A percentile compares a stretch with the other conserved stretches of the same genome.
phyloP scores from a whole-genome alignment of 345 rosid species.

The Syzygium grande region DNA sequence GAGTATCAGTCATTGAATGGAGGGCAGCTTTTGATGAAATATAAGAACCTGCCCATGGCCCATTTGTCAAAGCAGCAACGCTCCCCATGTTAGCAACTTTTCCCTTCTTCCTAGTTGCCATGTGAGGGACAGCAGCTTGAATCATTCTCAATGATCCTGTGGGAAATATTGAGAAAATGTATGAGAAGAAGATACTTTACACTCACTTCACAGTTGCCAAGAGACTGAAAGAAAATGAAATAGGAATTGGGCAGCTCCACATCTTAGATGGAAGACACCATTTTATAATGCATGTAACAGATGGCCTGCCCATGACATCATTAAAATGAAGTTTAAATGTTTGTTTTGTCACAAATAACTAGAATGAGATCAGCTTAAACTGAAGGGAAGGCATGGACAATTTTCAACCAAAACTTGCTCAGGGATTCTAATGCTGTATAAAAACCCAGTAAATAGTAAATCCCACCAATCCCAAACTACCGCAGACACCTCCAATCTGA shows the following conservation, averaged over 20 bases:
- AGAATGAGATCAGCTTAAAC: background rate
- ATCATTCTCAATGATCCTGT: conserved; percentile 74
- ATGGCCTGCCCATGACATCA: background rate
- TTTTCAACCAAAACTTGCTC: background rate
- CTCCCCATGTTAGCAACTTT: conserved; percentile 79
- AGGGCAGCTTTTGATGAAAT: conserved; percentile 84
- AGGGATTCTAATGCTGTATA: background rate
- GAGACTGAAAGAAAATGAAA: background rate
- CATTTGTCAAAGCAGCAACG: conserved; percentile 40
- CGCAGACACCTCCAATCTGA: rapidly evolving
- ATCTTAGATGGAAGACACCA: rapidly evolving
- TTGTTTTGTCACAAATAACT: background rate
- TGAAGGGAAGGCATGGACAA: background rate
- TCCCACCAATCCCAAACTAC: background rate
- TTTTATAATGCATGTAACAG: background rate
- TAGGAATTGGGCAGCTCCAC: background rate
- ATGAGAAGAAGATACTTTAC: background rate
- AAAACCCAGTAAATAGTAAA: background rate
- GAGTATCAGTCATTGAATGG: conserved; percentile 68
- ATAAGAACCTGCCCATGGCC: conserved; percentile 79
- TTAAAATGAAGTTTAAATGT: rapidly evolving
- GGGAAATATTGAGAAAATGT: background rate
- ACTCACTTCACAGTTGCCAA: background rate
- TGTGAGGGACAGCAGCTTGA: conserved; percentile 82
- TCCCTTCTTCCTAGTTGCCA: conserved; percentile 67